Conservation (phyloP, 208 protist genomes). For the Acanthamoeba triangularis region DNA sequence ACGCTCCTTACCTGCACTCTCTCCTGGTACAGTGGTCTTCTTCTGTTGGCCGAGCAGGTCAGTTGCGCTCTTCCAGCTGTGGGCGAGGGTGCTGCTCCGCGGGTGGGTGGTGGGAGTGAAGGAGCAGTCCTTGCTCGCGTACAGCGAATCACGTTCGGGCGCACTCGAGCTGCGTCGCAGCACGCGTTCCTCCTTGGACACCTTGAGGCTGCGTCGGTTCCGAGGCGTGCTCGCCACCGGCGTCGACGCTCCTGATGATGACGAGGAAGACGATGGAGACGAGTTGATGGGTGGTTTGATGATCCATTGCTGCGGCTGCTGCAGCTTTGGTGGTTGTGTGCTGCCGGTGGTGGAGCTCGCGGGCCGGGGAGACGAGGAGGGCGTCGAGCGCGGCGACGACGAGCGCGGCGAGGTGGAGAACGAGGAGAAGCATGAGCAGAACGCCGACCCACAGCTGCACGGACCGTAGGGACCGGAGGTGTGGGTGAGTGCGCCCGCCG, state of each 20-base stretch:
- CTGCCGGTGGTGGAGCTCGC: background rate
- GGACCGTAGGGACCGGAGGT: background rate
- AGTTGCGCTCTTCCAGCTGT: background rate
- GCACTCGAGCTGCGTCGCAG: constrained; percentile 8
- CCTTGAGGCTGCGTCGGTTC: background rate
- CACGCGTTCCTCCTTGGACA: background rate
- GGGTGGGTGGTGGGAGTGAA: background rate
- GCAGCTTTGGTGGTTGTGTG: background rate
- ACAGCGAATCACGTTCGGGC: background rate
- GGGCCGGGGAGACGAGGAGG: background rate
- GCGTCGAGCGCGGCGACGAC: background rate
- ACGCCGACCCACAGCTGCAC: background rate
- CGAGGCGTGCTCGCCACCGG: background rate
- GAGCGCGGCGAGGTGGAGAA: constrained; percentile 29
- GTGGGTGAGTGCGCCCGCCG: background rate
- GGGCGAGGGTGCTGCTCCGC: background rate
- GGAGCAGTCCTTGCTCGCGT: background rate
- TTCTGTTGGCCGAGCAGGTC: background rate
- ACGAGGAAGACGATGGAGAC: background rate
- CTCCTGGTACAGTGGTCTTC: background rate
- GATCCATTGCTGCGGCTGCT: background rate
- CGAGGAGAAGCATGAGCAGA: constrained; percentile 19
- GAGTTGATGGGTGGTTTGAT: background rate
- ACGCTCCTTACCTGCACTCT: background rate
- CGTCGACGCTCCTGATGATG: background rate